These are phyloP conservation scores for Citrullus colocynthis DNA, from an alignment of 306 rosid genomes.

Conservation along the genomic window DNA sequence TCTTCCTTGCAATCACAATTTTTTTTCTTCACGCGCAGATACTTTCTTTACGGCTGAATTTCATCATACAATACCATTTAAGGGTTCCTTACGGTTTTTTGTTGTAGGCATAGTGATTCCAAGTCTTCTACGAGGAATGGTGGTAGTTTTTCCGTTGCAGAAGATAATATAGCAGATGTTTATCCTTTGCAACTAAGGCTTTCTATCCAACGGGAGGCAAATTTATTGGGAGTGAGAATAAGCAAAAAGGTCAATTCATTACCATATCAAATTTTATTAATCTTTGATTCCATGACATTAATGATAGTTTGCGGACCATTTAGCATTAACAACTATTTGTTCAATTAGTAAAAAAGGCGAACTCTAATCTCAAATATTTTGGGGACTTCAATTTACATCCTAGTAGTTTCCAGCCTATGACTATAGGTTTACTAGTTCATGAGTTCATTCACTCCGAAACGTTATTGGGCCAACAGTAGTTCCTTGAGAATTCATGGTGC, in stretches of 20 bases:
- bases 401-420: not conserved
- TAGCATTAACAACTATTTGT: not conserved
- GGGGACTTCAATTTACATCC: not conserved
- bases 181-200: constrained; percentile 92
- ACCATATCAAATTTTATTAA: not conserved
- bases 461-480: not conserved
- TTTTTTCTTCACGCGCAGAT: not conserved
- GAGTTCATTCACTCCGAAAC: not conserved
- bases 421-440: not conserved
- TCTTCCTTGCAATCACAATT: not conserved
- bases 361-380: not conserved
- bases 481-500: not conserved
- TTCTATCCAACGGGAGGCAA: constrained; percentile 56
- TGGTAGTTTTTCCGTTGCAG: constrained; percentile 57
- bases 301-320: not conserved
- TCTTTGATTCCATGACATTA: not conserved
- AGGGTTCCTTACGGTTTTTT: not conserved
- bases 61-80: not conserved
- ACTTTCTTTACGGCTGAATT: not conserved
- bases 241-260: constrained; percentile 66
- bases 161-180: constrained; percentile 70
- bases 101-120: constrained; percentile 69
- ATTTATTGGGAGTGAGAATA: constrained; percentile 69
- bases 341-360: not conserved
- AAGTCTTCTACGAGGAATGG: constrained; percentile 50